These are phyloP conservation scores for Termitomyces sp. DNA, from an alignment of 768 basidiomycete genomes.

Conservation along the genomic window DNA sequence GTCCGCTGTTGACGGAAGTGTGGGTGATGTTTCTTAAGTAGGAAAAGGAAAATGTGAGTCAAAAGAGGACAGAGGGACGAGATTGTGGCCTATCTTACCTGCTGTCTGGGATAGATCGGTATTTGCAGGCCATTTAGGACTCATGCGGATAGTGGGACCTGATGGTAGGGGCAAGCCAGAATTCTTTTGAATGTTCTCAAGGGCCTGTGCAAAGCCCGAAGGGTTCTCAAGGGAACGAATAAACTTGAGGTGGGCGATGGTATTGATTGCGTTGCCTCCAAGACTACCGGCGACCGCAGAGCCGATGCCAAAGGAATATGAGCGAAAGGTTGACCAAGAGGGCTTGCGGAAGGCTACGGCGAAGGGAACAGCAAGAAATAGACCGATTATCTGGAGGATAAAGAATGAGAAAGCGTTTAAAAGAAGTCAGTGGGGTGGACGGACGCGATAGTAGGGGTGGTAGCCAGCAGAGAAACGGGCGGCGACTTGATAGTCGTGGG, in stretches of 20 bases:
- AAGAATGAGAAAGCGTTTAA: neutral
- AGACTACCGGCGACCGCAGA: conserved; percentile 23
- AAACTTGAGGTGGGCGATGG: conserved; percentile 30
- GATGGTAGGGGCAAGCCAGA: conserved; percentile 24
- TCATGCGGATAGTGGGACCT: conserved; percentile 23
- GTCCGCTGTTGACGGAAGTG: conserved; percentile 10
- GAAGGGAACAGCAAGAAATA: conserved; percentile 10
- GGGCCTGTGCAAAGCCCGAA: conserved; percentile 31
- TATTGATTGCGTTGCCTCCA: conserved; percentile 21
- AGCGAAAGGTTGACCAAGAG: conserved; percentile 15
- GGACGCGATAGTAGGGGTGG: conserved; percentile 33
- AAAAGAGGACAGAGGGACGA: neutral
- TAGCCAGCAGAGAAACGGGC: conserved; percentile 45
- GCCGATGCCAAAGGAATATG: conserved; percentile 15
- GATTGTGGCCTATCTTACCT: neutral
- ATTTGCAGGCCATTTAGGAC: conserved; percentile 11
- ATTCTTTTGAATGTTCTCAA: conserved; percentile 38
- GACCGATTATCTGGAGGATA: conserved; percentile 11
- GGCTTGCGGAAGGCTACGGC: conserved; percentile 17
- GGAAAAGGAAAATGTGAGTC: neutral
- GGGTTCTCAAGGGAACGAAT: conserved; percentile 33
- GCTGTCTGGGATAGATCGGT: conserved; percentile 6
- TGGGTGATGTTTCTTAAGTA: conserved; percentile 2
- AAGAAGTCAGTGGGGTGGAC: conserved; percentile 4
- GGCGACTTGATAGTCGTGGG: conserved; percentile 53